These are phyloP conservation scores for Kwoniella sp. DNA, from an alignment of 768 basidiomycete species.

Conservation along the genomic window DNA sequence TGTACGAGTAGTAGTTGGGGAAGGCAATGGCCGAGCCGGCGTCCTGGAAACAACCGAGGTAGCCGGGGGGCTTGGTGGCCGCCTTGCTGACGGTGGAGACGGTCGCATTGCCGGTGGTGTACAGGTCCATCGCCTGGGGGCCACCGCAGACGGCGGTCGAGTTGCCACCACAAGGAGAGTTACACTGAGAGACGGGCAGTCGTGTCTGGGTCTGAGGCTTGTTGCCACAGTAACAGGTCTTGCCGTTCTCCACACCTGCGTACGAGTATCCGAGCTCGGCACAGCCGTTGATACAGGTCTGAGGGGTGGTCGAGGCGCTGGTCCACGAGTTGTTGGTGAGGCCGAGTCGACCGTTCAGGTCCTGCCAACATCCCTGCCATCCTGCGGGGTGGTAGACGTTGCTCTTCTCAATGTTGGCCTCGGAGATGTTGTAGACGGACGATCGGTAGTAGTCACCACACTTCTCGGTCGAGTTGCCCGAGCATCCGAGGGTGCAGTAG, in stretches of 20 bases:
- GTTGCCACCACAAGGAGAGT: conserved; percentile 31
- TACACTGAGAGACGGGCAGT: conserved; percentile 26
- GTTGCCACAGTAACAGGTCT: conserved; percentile 24
- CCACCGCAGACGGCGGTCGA: conserved; percentile 25
- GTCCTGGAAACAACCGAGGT: conserved; percentile 25
- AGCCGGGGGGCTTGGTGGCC: conserved; percentile 9
- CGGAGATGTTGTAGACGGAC: conserved; percentile 34
- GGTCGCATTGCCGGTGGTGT: conserved; percentile 15
- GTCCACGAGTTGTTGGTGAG: conserved; percentile 21
- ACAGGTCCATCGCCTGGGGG: conserved; percentile 20
- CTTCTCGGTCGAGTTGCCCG: conserved; percentile 31
- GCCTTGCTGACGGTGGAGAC: neutral
- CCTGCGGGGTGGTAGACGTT: conserved; percentile 13
- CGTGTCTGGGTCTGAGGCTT: conserved; percentile 1
- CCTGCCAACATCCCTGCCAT: conserved; percentile 27
- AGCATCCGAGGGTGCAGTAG: conserved; percentile 33
- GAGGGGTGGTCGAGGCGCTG: conserved; percentile 16
- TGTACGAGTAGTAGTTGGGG: conserved; percentile 30
- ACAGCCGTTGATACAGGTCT: conserved; percentile 30
- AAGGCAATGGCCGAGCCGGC: conserved; percentile 16
- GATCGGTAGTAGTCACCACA: conserved; percentile 35
- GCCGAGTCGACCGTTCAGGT: conserved; percentile 10
- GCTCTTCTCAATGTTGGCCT: conserved; percentile 6
- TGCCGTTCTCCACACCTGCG: conserved; percentile 27
- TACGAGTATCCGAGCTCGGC: conserved; percentile 24